Percentiles rank a stretch among this genome's conserved stretches.
Evolutionary conservation across 2,329 filamentous ascomycete species (phyloP).

Genomic region (Plectosphaerella sp.): DNA sequence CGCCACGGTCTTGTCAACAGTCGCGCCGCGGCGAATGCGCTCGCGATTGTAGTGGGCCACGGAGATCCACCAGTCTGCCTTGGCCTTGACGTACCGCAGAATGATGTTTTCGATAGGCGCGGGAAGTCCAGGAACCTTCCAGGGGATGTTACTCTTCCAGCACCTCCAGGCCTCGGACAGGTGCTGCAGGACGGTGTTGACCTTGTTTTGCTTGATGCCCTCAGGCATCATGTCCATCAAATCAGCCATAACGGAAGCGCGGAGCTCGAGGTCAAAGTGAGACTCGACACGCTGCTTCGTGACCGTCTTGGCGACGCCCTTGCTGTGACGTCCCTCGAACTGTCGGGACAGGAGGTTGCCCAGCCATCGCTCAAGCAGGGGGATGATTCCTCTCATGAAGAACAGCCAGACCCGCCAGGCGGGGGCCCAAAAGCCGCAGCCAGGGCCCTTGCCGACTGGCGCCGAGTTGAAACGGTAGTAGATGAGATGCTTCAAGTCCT

Average conservation of each 20-base stretch:
- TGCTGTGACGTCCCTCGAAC: constrained; percentile 97
- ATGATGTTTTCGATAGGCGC: constrained; percentile 99
- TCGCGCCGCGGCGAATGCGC: constrained; percentile 91
- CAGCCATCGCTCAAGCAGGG: constrained; percentile 92
- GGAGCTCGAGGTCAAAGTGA: constrained; percentile 94
- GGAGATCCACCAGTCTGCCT: constrained; percentile 99
- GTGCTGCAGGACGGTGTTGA: constrained; percentile 96
- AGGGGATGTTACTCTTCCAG: constrained; percentile 99
- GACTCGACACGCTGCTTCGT: constrained; percentile 99
- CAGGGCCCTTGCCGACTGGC: constrained; percentile 93
- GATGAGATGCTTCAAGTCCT: constrained; percentile 97
- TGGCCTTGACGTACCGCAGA: constrained; percentile 95
- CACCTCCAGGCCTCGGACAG: constrained; percentile 97
- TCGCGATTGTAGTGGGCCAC: constrained; percentile 99
- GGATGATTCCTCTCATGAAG: constrained; percentile 98
- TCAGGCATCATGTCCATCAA: constrained; percentile 99
- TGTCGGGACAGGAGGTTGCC: constrained; percentile 95
- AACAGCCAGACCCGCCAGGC: constrained; percentile 99
- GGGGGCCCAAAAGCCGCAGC: constrained; percentile 98
- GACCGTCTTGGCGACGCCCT: constrained; percentile 97
- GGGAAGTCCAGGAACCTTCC: constrained; percentile 95
- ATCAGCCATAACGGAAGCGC: constrained; percentile 97
- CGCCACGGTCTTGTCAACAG: constrained; percentile 97
- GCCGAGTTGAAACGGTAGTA: constrained; percentile 99
- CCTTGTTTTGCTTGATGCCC: constrained; percentile 98